Evolutionary conservation across 2,329 filamentous ascomycete genomes (phyloP).

Genomic region (Macrophomina tecta): DNA sequence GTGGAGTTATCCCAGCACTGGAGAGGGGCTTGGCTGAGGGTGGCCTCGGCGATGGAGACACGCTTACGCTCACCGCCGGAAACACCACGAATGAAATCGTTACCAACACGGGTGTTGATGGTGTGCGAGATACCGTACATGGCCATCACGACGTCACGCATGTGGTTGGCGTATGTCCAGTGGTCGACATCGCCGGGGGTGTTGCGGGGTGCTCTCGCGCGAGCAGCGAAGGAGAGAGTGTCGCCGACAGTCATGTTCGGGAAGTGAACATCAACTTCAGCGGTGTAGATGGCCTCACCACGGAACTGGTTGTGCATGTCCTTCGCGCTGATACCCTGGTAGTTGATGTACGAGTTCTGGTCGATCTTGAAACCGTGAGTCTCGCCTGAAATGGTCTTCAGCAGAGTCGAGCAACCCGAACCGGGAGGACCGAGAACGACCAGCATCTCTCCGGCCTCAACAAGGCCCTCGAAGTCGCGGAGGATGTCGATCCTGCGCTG

Average conservation of each 20-base stretch:
- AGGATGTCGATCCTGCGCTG: conserved; percentile 66
- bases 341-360: conserved; percentile 75
- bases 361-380: conserved; percentile 78
- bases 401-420: conserved; percentile 76
- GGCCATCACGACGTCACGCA: conserved; percentile 74
- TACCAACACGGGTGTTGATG: conserved; percentile 71
- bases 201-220: conserved; percentile 67
- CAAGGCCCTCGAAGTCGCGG: conserved; percentile 68
- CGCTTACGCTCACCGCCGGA: conserved; percentile 78
- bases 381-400: conserved; percentile 83
- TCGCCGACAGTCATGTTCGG: conserved; percentile 76
- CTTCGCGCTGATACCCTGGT: conserved; percentile 72
- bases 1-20: conserved; percentile 78
- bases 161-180: conserved; percentile 62
- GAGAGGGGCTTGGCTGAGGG: conserved; percentile 62
- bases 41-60: conserved; percentile 76
- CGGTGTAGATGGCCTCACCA: conserved; percentile 84
- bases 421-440: conserved; percentile 73
- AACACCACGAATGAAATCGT: conserved; percentile 73
- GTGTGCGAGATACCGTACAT: conserved; percentile 77
- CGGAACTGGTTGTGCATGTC: conserved; percentile 78
- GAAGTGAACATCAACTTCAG: conserved; percentile 81
- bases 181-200: conserved; percentile 63
- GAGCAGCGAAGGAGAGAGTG: conserved; percentile 76
- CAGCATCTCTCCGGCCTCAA: conserved; percentile 73